Evolutionary conservation across 1,139 yeast species (phyloP), one percentile per base, ranked within the genome.

Genomic region (Saccharomyces uvarum): DNA sequence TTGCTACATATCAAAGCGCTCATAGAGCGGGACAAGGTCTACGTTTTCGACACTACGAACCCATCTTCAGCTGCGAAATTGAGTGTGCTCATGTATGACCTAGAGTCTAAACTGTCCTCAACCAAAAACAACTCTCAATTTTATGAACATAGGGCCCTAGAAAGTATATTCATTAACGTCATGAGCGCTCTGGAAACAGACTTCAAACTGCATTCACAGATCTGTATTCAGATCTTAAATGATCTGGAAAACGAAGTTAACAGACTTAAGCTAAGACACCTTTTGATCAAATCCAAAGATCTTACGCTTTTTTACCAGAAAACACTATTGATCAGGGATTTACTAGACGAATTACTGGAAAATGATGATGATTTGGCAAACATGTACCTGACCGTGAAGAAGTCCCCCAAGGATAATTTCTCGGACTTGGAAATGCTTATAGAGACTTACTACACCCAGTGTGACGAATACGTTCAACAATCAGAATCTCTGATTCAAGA

Each of bases 381-480:
- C 8, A 83, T 93, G 85, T 89, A 88, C 66, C 73, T 93, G 51
- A 82, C 88, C 0, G 60, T 54, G 8, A 54, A 56, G 44, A 61
- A 61, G 7, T 70, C 69, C 21, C 64, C 59, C 4, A 61, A 64
- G n/a, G 69, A 71, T 13, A 83, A 82, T 66, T 82, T 82, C 56
- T 84, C 83, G 9, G 97, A 91, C 61, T 78, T 90, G 33, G 98
- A 91, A 69, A 83, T 93, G 87, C 78, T 95, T 55, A 72, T 95
- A 46, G 99, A 95, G 67, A 83, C 97, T 0, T 95, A 95, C 72
- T 90, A 89, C 72, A 88, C 89, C 57, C 98, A 93, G 64, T 88
- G 96, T 69, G 99, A 95, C 66, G 99, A 95, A 71, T 87, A 89
- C 65, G 99, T 93, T 2, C 99, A 93, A 69, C 90, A 89, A 56